Evolutionary conservation across 352 stramenopile species (phyloP).

Genomic region (Globisporangium radiosum): DNA sequence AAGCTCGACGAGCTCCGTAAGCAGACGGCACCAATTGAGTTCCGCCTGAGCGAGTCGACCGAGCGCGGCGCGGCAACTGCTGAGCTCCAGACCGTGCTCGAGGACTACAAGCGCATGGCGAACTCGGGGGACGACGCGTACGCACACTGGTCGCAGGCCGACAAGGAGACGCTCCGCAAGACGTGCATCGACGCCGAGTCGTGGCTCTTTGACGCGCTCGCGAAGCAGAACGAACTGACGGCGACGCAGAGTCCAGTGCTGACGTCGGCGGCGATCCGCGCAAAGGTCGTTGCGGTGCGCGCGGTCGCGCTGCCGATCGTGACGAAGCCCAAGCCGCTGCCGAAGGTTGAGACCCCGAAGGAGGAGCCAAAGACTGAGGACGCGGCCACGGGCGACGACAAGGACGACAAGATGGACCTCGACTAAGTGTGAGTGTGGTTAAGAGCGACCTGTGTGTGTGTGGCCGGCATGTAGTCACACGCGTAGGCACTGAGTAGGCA

Average conservation of each 20-base stretch:
- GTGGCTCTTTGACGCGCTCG: constrained; percentile 96
- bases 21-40: constrained; percentile 91
- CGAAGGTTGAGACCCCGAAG: constrained; percentile 66
- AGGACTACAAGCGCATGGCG: constrained; percentile 94
- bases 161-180: constrained; percentile 91
- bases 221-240: constrained; percentile 89
- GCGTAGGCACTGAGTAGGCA: too few species aligned
- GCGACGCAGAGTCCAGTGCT: constrained; percentile 89
- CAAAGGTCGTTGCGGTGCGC: constrained; percentile 88
- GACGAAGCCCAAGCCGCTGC: constrained; percentile 93
- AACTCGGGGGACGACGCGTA: constrained; percentile 92
- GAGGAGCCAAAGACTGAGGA: constrained; percentile 21
- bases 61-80: constrained; percentile 83
- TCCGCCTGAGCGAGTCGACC: constrained; percentile 88
- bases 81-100: constrained; percentile 90
- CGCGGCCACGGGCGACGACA: constrained; percentile 16
- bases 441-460: too few species aligned
- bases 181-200: constrained; percentile 82
- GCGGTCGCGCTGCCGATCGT: constrained; percentile 91
- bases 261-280: constrained; percentile 84
- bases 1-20: constrained; percentile 95
- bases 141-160: constrained; percentile 94
- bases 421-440: constrained; percentile 36
- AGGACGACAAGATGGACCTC: constrained; percentile 84
- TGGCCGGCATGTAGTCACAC: too few species aligned